phyloP scores from a whole-genome alignment of 257 asterid species.

The Anisodus tanguticus region DNA sequence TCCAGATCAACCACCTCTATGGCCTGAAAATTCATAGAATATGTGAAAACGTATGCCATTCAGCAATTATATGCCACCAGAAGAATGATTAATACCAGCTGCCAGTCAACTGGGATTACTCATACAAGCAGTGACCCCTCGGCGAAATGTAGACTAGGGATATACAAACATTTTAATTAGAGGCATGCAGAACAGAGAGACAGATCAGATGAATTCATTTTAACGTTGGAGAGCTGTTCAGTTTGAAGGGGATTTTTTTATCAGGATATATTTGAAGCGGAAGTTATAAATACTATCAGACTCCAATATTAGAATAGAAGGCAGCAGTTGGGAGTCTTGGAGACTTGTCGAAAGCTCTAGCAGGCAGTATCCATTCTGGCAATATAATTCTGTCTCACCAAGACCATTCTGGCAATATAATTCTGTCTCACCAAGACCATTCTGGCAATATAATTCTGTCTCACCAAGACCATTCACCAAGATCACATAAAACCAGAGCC shows the following conservation, averaged over 20 bases:
- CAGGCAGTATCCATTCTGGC: background rate
- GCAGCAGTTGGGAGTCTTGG: background rate
- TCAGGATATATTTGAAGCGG: background rate
- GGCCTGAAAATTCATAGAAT: constrained; percentile 52
- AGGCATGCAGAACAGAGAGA: background rate
- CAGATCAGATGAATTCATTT: background rate
- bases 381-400: too few relatives aligned
- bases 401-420: background rate
- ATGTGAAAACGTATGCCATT: background rate
- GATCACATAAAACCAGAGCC: background rate
- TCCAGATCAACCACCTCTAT: constrained; percentile 75
- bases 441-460: background rate
- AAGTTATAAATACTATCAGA: background rate
- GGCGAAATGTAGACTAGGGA: background rate
- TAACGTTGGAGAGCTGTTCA: background rate
- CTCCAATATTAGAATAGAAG: background rate
- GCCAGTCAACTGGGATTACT: constrained; percentile 5
- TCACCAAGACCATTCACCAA: too few relatives aligned
- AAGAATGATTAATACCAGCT: constrained; percentile 6
- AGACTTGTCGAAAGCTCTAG: background rate
- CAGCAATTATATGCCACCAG: background rate
- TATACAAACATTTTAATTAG: background rate
- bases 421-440: background rate
- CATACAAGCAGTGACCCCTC: background rate
- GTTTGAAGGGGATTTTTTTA: background rate